phyloP scores from a whole-genome alignment of 164 flowering plant species.

The Liriodendron chinense region DNA sequence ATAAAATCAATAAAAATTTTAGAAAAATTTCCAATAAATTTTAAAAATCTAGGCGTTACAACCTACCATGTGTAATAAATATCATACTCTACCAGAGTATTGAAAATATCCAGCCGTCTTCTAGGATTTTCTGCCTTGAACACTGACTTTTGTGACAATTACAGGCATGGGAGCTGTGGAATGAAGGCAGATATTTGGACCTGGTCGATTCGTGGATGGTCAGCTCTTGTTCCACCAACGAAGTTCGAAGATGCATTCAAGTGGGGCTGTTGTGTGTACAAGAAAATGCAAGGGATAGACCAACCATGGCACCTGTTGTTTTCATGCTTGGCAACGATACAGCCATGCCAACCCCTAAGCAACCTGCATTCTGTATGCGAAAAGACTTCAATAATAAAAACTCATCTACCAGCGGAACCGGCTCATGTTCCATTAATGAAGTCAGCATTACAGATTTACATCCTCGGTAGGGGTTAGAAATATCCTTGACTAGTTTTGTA shows the following conservation, averaged over 20 bases:
- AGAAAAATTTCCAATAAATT: no score
- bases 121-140: neutral
- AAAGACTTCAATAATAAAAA: neutral
- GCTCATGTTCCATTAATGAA: neutral
- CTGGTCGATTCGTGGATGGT: neutral
- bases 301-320: constrained; percentile 10
- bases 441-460: neutral
- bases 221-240: neutral
- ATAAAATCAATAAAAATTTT: no score
- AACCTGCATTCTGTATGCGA: neutral
- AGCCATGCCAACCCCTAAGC: constrained; percentile 19
- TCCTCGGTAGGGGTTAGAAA: neutral
- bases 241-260: constrained; percentile 12
- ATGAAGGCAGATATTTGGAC: constrained; percentile 8
- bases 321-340: constrained; percentile 20
- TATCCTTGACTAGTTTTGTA: neutral
- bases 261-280: constrained; percentile 17
- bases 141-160: neutral
- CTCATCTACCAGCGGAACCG: neutral
- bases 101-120: neutral
- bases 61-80: neutral
- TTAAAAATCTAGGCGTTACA: no score
- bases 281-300: constrained; percentile 11
- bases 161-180: constrained; percentile 16
- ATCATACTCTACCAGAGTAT: neutral